A percentile compares a stretch with the other conserved stretches of the same genome.
These are phyloP conservation scores for Mycena sanguinolenta DNA, from an alignment of 768 basidiomycete genomes.

Conservation along the genomic window DNA sequence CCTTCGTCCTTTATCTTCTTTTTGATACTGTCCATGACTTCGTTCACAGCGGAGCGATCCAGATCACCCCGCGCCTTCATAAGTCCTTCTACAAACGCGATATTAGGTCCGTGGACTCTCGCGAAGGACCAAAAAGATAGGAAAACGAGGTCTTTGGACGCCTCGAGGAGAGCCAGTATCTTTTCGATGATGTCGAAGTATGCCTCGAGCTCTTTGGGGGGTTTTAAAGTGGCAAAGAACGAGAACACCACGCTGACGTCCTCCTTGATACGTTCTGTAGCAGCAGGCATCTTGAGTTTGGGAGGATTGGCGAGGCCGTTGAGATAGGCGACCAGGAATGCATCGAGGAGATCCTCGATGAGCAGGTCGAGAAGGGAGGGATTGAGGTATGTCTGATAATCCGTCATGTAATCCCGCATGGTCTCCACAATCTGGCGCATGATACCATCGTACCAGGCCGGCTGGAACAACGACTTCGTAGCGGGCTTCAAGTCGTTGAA, in stretches of 20 bases:
- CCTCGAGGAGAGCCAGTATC: constrained; percentile 84
- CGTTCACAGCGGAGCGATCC: constrained; percentile 87
- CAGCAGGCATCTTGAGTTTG: constrained; percentile 89
- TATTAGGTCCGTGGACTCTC: constrained; percentile 92
- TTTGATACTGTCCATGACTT: constrained; percentile 94
- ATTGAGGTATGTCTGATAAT: constrained; percentile 93
- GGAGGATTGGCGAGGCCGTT: constrained; percentile 86
- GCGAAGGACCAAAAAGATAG: constrained; percentile 96
- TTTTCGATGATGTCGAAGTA: constrained; percentile 91
- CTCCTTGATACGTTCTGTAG: constrained; percentile 84
- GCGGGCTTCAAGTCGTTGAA: constrained; percentile 95
- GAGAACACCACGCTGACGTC: constrained; percentile 84
- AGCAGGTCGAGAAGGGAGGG: constrained; percentile 91
- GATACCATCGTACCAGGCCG: constrained; percentile 91
- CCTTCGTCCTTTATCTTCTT: constrained; percentile 94
- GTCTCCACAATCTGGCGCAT: constrained; percentile 94
- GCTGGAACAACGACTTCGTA: constrained; percentile 86
- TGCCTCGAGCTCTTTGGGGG: constrained; percentile 81
- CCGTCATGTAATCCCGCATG: constrained; percentile 96
- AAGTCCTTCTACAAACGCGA: constrained; percentile 90
- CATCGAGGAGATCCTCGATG: constrained; percentile 91
- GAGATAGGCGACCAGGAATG: constrained; percentile 91
- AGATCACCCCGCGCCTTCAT: constrained; percentile 93
- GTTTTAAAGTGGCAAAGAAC: constrained; percentile 87
- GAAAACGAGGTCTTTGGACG: constrained; percentile 91